Conservation (phyloP, 1,284 basidiomycete genomes). For the Malassezia arunalokei region DNA sequence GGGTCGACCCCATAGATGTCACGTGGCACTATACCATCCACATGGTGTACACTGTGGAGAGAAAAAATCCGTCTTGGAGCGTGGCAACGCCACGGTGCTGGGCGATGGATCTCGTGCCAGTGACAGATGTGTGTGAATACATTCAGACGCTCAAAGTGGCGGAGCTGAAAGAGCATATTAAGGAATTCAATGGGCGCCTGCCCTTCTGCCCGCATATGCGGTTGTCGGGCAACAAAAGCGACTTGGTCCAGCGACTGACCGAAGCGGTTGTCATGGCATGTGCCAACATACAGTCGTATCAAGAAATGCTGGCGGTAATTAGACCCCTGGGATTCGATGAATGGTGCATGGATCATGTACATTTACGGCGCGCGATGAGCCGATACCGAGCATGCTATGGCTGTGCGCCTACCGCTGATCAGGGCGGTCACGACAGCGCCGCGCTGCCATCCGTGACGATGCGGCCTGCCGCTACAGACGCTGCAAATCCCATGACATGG, state of each 20-base stretch:
- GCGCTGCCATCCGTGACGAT: not conserved
- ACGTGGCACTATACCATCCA: too few species aligned
- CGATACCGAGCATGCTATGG: conserved; percentile 9
- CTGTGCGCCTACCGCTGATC: not conserved
- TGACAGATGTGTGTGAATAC: conserved; percentile 4
- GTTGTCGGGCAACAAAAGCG: conserved; percentile 30
- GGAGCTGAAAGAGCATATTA: conserved; percentile 28
- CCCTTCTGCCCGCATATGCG: conserved; percentile 17
- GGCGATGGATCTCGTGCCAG: not conserved
- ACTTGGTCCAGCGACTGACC: conserved; percentile 21
- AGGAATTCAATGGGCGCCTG: conserved; percentile 24
- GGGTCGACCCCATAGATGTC: too few species aligned
- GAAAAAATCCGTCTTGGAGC: not conserved
- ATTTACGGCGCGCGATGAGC: conserved; percentile 1
- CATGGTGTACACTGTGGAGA: too few species aligned
- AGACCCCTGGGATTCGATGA: conserved; percentile 14
- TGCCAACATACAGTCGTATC: conserved; percentile 13
- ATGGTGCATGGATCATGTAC: not conserved
- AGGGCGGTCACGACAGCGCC: not conserved
- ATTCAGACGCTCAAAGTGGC: conserved; percentile 25
- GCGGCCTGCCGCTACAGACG: not conserved
- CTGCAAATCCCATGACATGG: not conserved
- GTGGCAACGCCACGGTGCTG: not conserved
- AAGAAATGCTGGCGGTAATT: conserved; percentile 21
- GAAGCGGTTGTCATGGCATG: conserved; percentile 15